Evolutionary conservation across 192 early-diverging fungal genomes (phyloP), one percentile per base, ranked within the genome.

Genomic region (Umbelopsis sp.): DNA sequence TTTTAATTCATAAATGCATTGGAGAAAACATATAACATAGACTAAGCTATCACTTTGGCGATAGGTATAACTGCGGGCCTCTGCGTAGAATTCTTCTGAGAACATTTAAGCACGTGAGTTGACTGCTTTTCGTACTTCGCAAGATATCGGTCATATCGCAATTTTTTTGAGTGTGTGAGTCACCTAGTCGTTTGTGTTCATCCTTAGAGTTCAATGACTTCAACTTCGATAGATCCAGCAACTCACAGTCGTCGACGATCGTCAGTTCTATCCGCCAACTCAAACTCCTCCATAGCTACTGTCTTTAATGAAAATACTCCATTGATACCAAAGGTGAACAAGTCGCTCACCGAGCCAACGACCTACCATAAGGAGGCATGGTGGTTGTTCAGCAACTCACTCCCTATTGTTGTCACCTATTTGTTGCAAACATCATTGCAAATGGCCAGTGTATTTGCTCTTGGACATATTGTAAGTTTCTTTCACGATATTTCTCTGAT

Each of bases 341-440:
- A 21, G 1, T 13, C 22, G 20, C 35, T 48, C 21, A 66, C 65
- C 5, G 20, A 23, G 15, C 45, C 65, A n/a, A 45, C 67, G 12
- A 30, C 45, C 11, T 69, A 69, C 37, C 4, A 41, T 3, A 69
- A 45, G 23, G 67, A 69, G 37, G 47, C n/a, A 20, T 21, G n/a
- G 5, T 78, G 76, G 76, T 46, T 78, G 15, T 66, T 73, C 15
- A 64, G 65, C 51, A 82, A 84, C 50, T 73, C 82, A 6, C 50
- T 77, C 11, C 90, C 91, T 1, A 76, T 90, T 23, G 71, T 89
- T 16, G 67, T 83, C 21, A 88, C 90, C 0, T 91, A 88, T 73
- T 72, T 90, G 18, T 73, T 93, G n/a, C 89, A 91, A 48, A 88
- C 89, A 51, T 82, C 81, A 16, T 78, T 93, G 68, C 86, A 89